Evolutionary conservation across 139 green algal species (phyloP), one percentile per base, ranked within the genome.

Genomic region (Volvox africanus): DNA sequence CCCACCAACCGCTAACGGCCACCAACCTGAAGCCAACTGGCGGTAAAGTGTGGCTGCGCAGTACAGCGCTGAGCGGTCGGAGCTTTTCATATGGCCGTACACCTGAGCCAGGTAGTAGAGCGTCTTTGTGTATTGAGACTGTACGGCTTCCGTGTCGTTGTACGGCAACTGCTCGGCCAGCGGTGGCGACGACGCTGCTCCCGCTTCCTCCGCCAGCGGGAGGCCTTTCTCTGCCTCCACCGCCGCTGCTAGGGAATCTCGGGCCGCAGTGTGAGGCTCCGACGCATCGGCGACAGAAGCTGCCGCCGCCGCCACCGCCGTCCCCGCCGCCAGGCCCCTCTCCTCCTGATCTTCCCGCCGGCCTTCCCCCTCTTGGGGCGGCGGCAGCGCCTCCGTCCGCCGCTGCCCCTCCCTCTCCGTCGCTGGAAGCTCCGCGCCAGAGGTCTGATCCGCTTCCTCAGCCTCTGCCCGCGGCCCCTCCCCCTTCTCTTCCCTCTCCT

Each of bases 91-190:
- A 44, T 92, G 80, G 24, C 81, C 81, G 82, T 92, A 35, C 37
- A 95, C 92, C 84, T 96, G 94, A 3, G 94, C 94, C 73, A 94
- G 24, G 91, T 84, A 95, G 91, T 92, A 96, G 32, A 96, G 69
- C 5, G 88, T 96, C 68, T 28, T 88, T n/a, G 94, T 96, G 91
- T 95, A 92, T 20, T 94, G 82, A 12, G 32, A n/a, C 50, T 95
- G 92, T n/a, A 92, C 86, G 50, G 30, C 69, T 11, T 76, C 76
- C 18, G 30, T 35, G 26, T 68, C 82, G 80, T 87, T 82, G 50
- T 20, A 21, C 5, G 86, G 73, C n/a, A 90, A 36, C 5, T 32
- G 44, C 28, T 14, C 32, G 28, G 21, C 18, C 22, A 88, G 61
- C 65, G 67, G 37, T 32, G 28, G 17, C 76, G 67, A 6, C 67